These are phyloP conservation scores for Tirmania nivea DNA, from an alignment of 495 filamentous ascomycete species.

Conservation along the genomic window DNA sequence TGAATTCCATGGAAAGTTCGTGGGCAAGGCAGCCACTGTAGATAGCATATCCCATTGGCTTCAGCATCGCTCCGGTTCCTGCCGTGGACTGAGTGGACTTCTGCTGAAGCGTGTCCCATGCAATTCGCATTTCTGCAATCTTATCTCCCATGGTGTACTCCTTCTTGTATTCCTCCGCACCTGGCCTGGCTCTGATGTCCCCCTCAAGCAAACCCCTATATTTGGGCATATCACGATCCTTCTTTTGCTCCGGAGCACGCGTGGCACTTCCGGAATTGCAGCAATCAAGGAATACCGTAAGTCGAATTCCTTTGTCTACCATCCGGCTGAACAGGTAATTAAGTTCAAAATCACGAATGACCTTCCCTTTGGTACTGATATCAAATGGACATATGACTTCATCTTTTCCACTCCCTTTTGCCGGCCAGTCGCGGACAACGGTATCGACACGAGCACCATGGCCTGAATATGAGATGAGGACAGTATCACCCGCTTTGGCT, in stretches of 20 bases:
- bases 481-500: not conserved
- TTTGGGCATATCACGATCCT: too few relatives aligned
- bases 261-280: conserved; percentile 3
- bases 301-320: not conserved
- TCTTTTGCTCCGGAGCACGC: not conserved
- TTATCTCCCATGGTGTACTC: not conserved
- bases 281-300: conserved; percentile 1
- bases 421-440: not conserved
- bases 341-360: not conserved
- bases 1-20: not conserved
- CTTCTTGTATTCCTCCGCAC: too few relatives aligned
- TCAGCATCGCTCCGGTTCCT: not conserved
- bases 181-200: too few relatives aligned
- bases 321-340: not conserved
- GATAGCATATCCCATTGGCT: not conserved
- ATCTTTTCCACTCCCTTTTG: not conserved
- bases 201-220: too few relatives aligned
- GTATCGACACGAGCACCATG: not conserved
- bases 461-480: not conserved
- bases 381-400: not conserved
- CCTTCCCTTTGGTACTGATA: not conserved
- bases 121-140: not conserved
- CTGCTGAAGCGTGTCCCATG: not conserved
- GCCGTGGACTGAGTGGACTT: not conserved
- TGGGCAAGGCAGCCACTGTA: not conserved